Base-by-base conservation (phyloP, 1,284 basidiomycete species). In the Vanrija humicola region DNA sequence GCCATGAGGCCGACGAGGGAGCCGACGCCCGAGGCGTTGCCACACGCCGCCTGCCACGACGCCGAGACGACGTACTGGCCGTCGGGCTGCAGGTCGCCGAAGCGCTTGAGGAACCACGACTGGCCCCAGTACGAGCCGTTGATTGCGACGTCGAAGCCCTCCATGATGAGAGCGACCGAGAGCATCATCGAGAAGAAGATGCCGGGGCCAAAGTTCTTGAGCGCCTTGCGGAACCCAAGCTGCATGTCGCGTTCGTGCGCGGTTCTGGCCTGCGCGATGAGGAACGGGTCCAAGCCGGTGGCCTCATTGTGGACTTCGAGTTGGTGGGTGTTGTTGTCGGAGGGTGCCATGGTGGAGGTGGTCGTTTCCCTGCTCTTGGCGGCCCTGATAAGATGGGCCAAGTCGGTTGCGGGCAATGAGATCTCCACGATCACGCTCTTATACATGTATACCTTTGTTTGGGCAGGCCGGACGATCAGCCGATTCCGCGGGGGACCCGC, bases 51-150 rank as follows among this genome's bases (percentile, higher is more conserved):
- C 51, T 78, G 77, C 76, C 76, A 78, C 14, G 54, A 40, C 14
- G 65, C 54, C 9, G 52, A 34, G n/a, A 66, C 42, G 26, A 60
- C 57, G 28, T 38, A 38, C 5, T 68, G 57, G 0, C 53, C 53
- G 19, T 50, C 48, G 5, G 34, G 9, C 7, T 44, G 34, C n/a
- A 42, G 45, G 16, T 47, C 39, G n/a, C 67, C 67, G 49, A 65
- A 69, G 21, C 56, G 51, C 6, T 53, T 39, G 3, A 52, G 29
- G 53, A 73, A 78, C 12, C 65, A 64, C 9, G 72, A 72, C 48
- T 73, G 67, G n/a, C 74, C 76, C 56, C 70, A 78, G 62, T 74
- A 77, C 3, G 59, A 64, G n/a, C 68, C 74, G 48, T 76, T 67
- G n/a, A 18, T 18, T 28, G 23, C 19, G 45, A 28, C 28, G n/a